A percentile compares a stretch with the other conserved stretches of the same genome.
Conservation (phyloP, 805 yeast species). For the Kodamaea lidongshanica region DNA sequence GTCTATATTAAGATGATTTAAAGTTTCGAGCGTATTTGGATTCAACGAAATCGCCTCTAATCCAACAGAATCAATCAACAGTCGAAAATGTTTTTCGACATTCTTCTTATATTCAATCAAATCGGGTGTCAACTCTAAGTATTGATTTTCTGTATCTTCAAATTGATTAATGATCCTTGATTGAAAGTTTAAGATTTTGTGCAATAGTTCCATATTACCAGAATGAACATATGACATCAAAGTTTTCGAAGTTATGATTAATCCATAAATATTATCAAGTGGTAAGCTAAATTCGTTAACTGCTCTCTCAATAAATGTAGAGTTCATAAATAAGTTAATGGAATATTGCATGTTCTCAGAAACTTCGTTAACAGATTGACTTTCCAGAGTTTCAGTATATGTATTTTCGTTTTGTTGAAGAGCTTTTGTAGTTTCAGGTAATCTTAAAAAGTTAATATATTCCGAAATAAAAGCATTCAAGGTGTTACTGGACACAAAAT, state of each 20-base stretch:
- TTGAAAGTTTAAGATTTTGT: slow-evolving; percentile 22
- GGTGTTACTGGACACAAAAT: slow-evolving; percentile 15
- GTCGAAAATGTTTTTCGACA: slow-evolving; percentile 9
- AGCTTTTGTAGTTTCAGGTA: slow-evolving; percentile 3
- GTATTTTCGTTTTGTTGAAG: slow-evolving; percentile 5
- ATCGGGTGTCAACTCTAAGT: slow-evolving; percentile 20
- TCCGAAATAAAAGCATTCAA: slow-evolving; percentile 30
- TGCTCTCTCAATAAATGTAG: slow-evolving; percentile 22
- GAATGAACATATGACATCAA: slow-evolving; percentile 15
- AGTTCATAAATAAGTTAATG: slow-evolving; percentile 21
- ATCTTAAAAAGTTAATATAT: slow-evolving; percentile 16
- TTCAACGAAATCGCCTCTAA: slow-evolving; percentile 6
- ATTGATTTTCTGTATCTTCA: slow-evolving; percentile 35
- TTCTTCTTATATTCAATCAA: slow-evolving; percentile 8
- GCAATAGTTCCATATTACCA: slow-evolving; percentile 10
- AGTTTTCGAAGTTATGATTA: slow-evolving; percentile 19
- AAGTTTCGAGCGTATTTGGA: slow-evolving; percentile 11
- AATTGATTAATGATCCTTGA: slow-evolving; percentile 28
- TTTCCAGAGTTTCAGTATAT: slow-evolving; percentile 7
- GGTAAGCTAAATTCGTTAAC: slow-evolving; percentile 22
- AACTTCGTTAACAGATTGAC: slow-evolving; percentile 6
- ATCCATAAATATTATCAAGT: slow-evolving; percentile 28
- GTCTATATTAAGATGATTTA: background rate
- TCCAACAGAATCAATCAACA: slow-evolving; percentile 6
- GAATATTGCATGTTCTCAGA: slow-evolving; percentile 12